phyloP scores from a whole-genome alignment of 2,329 filamentous ascomycete genomes.

The Arachnomyces sp. region DNA sequence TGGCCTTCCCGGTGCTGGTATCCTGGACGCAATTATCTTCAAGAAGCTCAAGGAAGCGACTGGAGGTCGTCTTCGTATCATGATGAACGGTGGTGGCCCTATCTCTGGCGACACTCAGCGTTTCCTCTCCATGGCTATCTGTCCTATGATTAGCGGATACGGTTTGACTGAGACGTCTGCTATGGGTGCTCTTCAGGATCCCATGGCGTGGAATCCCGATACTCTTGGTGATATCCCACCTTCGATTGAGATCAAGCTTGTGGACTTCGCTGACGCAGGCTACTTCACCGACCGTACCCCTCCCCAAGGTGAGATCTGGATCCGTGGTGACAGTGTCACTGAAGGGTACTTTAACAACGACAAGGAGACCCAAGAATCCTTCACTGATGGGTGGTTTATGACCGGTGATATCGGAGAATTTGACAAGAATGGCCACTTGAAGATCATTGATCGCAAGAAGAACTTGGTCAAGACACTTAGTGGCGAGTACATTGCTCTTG shows the following conservation, averaged over 20 bases:
- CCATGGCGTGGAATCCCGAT: slow-evolving; percentile 65
- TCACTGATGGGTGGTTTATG: slow-evolving; percentile 94
- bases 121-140: slow-evolving; percentile 86
- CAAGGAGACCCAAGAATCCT: slow-evolving; percentile 69
- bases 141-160: slow-evolving; percentile 90
- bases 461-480: slow-evolving; percentile 93
- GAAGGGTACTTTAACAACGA: slow-evolving; percentile 76
- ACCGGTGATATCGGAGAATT: slow-evolving; percentile 94
- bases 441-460: slow-evolving; percentile 93
- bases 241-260: slow-evolving; percentile 79
- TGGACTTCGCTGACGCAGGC: slow-evolving; percentile 80
- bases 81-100: slow-evolving; percentile 89
- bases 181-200: slow-evolving; percentile 38
- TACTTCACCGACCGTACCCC: slow-evolving; percentile 67
- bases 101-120: slow-evolving; percentile 79
- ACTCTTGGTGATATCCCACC: slow-evolving; percentile 71
- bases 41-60: slow-evolving; percentile 85
- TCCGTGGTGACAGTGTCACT: slow-evolving; percentile 69
- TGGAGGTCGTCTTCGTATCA: slow-evolving; percentile 77
- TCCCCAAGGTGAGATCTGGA: slow-evolving; percentile 86
- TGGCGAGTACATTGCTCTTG: slow-evolving; percentile 92
- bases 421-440: slow-evolving; percentile 67
- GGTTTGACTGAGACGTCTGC: slow-evolving; percentile 89
- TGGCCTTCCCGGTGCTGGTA: slow-evolving; percentile 46
- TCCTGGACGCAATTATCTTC: slow-evolving; percentile 81